phyloP scores from a whole-genome alignment of 1,139 yeast genomes.

The Magnusiomyces suaveolens region DNA sequence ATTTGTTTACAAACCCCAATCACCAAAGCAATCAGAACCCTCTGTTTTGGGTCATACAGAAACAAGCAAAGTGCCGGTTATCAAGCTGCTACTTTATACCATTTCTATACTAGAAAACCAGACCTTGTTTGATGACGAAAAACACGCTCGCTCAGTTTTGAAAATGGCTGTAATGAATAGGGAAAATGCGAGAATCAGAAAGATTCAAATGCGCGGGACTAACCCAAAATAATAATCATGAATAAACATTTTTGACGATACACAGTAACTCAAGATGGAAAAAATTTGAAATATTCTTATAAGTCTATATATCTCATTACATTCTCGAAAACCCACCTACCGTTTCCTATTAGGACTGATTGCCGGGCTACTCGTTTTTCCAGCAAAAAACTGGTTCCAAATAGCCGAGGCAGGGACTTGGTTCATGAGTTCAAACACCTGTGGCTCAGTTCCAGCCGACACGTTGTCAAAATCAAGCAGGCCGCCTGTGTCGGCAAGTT shows the following conservation, averaged over 20 bases:
- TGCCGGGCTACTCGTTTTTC: neutral
- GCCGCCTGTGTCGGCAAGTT: constrained; percentile 1
- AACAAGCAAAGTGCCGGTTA: neutral
- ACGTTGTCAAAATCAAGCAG: constrained; percentile 34
- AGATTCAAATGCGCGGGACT: neutral
- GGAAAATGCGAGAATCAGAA: neutral
- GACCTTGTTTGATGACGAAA: neutral
- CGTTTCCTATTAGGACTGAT: constrained; percentile 3
- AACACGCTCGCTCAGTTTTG: neutral
- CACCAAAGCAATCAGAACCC: too few relatives aligned
- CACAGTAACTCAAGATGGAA: neutral
- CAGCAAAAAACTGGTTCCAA: constrained; percentile 62
- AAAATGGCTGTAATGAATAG: neutral
- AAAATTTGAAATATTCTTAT: neutral
- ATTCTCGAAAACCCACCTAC: neutral
- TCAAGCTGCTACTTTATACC: neutral
- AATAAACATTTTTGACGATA: too few relatives aligned
- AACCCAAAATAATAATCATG: too few relatives aligned
- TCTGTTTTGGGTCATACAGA: too few relatives aligned
- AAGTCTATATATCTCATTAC: too few relatives aligned
- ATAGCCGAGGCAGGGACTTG: constrained; percentile 61
- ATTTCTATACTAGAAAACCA: neutral
- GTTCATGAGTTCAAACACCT: constrained; percentile 51
- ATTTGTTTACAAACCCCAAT: too few relatives aligned
- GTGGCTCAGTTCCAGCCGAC: too few relatives aligned